Conservation (phyloP, 164 flowering plant species). For the Houttuynia cordata region DNA sequence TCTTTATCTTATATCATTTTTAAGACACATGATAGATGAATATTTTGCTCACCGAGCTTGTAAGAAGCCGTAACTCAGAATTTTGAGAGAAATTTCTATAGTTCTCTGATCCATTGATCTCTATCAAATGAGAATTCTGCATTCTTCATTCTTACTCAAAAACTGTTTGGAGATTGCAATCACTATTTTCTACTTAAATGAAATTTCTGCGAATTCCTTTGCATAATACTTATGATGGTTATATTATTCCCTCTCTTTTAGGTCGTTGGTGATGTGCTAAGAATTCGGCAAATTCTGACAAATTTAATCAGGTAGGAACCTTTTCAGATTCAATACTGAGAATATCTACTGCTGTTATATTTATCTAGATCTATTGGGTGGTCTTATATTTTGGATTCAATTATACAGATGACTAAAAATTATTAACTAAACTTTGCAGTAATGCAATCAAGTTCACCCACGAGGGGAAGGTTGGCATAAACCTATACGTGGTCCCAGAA, state of each 20-base stretch:
- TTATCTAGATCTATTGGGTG: too few species aligned
- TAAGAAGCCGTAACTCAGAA: too few species aligned
- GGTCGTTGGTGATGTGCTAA: conserved; percentile 93
- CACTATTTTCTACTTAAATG: not conserved
- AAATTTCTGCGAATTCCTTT: not conserved
- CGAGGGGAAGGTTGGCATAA: conserved; percentile 87
- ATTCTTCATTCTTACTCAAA: not conserved
- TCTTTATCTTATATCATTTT: too few species aligned
- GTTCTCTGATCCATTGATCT: too few species aligned
- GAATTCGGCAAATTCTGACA: conserved; percentile 96
- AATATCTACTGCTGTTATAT: too few species aligned
- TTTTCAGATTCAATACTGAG: not conserved
- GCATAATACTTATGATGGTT: not conserved
- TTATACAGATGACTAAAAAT: not conserved
- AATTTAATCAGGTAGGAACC: conserved; percentile 76
- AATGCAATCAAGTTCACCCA: conserved; percentile 94
- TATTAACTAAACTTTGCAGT: conserved; percentile 27
- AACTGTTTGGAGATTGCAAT: not conserved
- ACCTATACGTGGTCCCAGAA: conserved; percentile 52
- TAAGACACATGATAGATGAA: too few species aligned
- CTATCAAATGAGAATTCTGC: too few species aligned
- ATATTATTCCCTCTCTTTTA: conserved; percentile 13
- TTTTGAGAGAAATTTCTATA: too few species aligned
- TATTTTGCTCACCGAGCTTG: too few species aligned
- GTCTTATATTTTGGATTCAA: too few species aligned